A percentile compares a stretch with the other conserved stretches of the same genome.
Evolutionary conservation across 2,329 filamentous ascomycete genomes (phyloP).

Genomic region (Ophiognomonia clavigignenti-juglandacearum): DNA sequence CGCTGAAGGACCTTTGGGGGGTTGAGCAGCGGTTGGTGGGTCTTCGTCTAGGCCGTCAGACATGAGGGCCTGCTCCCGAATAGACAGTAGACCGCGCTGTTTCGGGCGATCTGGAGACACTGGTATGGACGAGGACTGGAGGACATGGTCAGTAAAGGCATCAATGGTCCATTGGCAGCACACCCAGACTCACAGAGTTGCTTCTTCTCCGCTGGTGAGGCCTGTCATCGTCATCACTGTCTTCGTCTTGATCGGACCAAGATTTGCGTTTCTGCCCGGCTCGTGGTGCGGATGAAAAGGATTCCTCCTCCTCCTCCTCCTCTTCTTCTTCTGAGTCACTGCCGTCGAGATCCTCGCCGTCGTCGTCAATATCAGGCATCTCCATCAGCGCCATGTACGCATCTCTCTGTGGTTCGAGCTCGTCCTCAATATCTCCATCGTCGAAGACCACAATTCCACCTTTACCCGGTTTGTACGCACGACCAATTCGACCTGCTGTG

Average conservation of each 20-base stretch:
- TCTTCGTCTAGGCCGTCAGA: constrained; percentile 41
- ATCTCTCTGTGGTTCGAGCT: constrained; percentile 66
- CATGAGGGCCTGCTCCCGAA: constrained; percentile 42
- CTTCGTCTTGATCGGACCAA: constrained; percentile 65
- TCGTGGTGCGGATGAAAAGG: constrained; percentile 26
- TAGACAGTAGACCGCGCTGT: constrained; percentile 54
- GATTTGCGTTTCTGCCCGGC: constrained; percentile 73
- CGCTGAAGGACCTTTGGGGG: constrained; percentile 61
- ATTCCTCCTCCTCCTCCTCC: constrained; percentile 50
- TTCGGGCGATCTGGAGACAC: constrained; percentile 57
- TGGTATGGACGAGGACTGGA: constrained; percentile 61
- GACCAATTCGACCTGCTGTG: constrained; percentile 65
- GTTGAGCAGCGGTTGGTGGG: constrained; percentile 54
- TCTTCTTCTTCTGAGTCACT: constrained; percentile 54
- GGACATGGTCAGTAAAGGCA: constrained; percentile 35
- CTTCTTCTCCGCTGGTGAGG: constrained; percentile 78
- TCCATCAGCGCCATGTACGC: constrained; percentile 82
- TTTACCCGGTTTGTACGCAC: constrained; percentile 68
- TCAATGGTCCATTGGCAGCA: constrained; percentile 15
- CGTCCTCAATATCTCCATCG: constrained; percentile 89
- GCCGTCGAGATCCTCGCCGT: constrained; percentile 57
- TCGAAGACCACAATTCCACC: constrained; percentile 94
- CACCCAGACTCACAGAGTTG: constrained; percentile 64
- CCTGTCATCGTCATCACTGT: constrained; percentile 69
- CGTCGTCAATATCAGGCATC: constrained; percentile 85